These are phyloP conservation scores for Boletus barrowsii DNA, from an alignment of 768 basidiomycete species.

Conservation along the genomic window DNA sequence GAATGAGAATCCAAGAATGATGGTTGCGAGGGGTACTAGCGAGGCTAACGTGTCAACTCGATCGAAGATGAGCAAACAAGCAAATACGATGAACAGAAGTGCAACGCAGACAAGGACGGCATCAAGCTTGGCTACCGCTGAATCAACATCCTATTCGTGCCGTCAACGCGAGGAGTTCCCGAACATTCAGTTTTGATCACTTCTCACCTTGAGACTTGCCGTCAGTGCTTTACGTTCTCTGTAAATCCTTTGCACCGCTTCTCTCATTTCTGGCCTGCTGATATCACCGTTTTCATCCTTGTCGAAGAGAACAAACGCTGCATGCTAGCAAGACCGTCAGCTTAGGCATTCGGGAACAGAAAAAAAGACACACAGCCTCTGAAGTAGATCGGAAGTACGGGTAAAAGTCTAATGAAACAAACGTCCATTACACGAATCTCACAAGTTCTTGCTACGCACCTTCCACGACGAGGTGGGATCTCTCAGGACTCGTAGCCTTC, in stretches of 20 bases:
- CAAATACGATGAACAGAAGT: constrained; percentile 58
- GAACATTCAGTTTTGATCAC: not conserved
- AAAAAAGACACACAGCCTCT: constrained; percentile 49
- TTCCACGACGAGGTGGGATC: constrained; percentile 63
- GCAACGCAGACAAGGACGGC: constrained; percentile 63
- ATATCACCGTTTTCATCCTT: constrained; percentile 85
- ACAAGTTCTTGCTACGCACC: constrained; percentile 36
- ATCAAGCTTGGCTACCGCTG: constrained; percentile 74
- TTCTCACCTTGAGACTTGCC: constrained; percentile 61
- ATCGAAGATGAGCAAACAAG: constrained; percentile 75
- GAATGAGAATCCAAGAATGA: constrained; percentile 82
- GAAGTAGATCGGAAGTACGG: constrained; percentile 70
- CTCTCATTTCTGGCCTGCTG: constrained; percentile 74
- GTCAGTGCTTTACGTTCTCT: constrained; percentile 70
- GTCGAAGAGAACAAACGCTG: constrained; percentile 70
- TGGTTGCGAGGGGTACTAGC: constrained; percentile 74
- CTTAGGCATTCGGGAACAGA: not conserved
- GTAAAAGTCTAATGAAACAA: constrained; percentile 55
- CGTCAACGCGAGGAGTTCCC: not conserved
- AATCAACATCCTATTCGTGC: constrained; percentile 58
- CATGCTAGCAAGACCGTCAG: constrained; percentile 43
- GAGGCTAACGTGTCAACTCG: constrained; percentile 61
- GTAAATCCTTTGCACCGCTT: constrained; percentile 78
- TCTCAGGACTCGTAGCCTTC: constrained; percentile 55
- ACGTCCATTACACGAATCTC: not conserved